These are phyloP conservation scores for Suillus hirtellus DNA, from an alignment of 768 basidiomycete species.

Conservation along the genomic window DNA sequence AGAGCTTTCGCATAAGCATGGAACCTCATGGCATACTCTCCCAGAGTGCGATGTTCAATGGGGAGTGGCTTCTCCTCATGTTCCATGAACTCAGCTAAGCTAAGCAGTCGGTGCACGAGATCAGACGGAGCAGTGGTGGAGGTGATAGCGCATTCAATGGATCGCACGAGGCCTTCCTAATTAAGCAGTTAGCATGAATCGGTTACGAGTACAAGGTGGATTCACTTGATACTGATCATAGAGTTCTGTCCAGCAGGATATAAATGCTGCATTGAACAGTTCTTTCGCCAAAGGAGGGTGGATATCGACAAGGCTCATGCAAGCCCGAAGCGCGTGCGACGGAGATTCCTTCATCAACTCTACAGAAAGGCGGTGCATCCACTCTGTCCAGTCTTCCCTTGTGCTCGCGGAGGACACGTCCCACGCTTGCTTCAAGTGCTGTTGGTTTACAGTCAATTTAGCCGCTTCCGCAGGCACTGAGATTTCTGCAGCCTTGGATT, in stretches of 20 bases:
- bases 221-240: conserved; percentile 94
- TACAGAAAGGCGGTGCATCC: conserved; percentile 90
- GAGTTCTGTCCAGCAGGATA: conserved; percentile 95
- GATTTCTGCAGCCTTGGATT: conserved; percentile 67
- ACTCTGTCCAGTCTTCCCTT: conserved; percentile 90
- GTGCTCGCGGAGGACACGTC: conserved; percentile 77
- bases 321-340: conserved; percentile 95
- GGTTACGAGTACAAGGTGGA: conserved; percentile 2
- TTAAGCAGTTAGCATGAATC: conserved; percentile 14
- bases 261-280: conserved; percentile 96
- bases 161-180: conserved; percentile 91
- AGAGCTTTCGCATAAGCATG: conserved; percentile 96
- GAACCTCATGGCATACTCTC: conserved; percentile 90
- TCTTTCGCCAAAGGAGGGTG: conserved; percentile 91
- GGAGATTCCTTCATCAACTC: conserved; percentile 99
- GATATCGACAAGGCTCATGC: conserved; percentile 90
- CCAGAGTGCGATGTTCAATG: conserved; percentile 90
- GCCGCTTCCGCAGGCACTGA: conserved; percentile 84
- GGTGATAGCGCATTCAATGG: conserved; percentile 84
- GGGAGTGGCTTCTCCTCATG: conserved; percentile 96
- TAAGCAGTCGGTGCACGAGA: conserved; percentile 86
- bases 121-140: conserved; percentile 80
- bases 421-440: conserved; percentile 97
- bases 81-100: conserved; percentile 98
- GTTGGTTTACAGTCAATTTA: conserved; percentile 93